phyloP scores from a whole-genome alignment of 2,329 filamentous ascomycete species.

The Furcasterigmium furcatum region DNA sequence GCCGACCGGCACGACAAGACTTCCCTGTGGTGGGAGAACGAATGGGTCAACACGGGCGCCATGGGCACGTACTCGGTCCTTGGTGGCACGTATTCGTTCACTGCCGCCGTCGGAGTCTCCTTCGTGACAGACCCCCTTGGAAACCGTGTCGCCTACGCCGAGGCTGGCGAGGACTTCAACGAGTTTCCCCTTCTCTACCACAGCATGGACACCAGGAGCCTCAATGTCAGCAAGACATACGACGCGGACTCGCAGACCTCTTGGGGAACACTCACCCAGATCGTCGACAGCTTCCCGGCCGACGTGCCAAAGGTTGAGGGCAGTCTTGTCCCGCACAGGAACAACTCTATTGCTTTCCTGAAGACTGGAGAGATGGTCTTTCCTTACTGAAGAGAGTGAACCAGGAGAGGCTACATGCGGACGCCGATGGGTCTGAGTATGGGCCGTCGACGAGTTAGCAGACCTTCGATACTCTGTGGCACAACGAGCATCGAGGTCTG shows the following conservation, averaged over 20 bases:
- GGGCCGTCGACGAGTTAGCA: too few species aligned
- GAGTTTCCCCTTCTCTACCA: slow-evolving; percentile 5
- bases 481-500: too few species aligned
- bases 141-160: background rate
- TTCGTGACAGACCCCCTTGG: background rate
- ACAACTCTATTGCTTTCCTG: too few species aligned
- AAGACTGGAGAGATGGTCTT: too few species aligned
- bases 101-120: background rate
- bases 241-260: slow-evolving; percentile 2
- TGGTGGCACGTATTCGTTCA: slow-evolving; percentile 1
- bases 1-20: background rate
- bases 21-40: slow-evolving; percentile 3
- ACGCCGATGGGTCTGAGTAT: too few species aligned
- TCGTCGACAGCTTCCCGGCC: too few species aligned
- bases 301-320: too few species aligned
- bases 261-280: slow-evolving; percentile 1
- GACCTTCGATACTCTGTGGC: too few species aligned
- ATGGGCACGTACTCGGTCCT: slow-evolving; percentile 1
- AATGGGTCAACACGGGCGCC: background rate
- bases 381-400: too few species aligned
- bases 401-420: too few species aligned
- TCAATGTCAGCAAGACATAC: slow-evolving; percentile 1
- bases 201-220: background rate
- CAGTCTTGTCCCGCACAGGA: too few species aligned
- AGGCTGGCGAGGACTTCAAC: background rate